These are phyloP conservation scores for Waltergamsia citrina DNA, from an alignment of 2,329 filamentous ascomycete species.

Conservation along the genomic window DNA sequence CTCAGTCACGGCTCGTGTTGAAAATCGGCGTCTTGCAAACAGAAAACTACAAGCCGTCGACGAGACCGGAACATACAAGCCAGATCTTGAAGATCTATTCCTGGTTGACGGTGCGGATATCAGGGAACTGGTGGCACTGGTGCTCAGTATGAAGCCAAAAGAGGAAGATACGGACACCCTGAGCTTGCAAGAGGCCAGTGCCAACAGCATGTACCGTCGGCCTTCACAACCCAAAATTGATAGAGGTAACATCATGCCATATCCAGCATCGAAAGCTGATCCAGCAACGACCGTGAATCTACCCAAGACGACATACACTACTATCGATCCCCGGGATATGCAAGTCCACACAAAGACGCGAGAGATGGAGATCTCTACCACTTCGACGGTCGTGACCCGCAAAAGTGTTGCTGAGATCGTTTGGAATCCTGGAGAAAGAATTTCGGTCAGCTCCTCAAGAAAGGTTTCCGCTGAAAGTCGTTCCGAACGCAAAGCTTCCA, in stretches of 20 bases:
- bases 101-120: not conserved
- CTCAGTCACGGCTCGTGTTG: too few relatives aligned
- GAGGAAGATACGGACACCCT: too few relatives aligned
- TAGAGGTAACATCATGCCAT: not conserved
- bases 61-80: not conserved
- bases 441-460: not conserved
- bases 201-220: not conserved
- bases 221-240: not conserved
- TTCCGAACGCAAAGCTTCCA: too few relatives aligned
- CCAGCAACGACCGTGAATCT: slow-evolving; percentile 1
- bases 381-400: slow-evolving; percentile 1
- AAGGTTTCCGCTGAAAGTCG: not conserved
- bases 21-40: not conserved
- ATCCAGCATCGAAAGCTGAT: not conserved
- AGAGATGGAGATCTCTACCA: not conserved
- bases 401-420: slow-evolving; percentile 2
- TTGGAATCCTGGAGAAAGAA: not conserved
- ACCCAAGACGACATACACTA: slow-evolving; percentile 1
- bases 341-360: slow-evolving; percentile 1
- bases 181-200: too few relatives aligned
- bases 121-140: not conserved
- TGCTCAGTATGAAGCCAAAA: too few relatives aligned
- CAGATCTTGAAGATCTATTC: not conserved
- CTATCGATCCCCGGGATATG: not conserved
- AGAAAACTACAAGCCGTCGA: not conserved